phyloP scores from a whole-genome alignment of 345 rosid genomes.

The Hibiscus trionum region DNA sequence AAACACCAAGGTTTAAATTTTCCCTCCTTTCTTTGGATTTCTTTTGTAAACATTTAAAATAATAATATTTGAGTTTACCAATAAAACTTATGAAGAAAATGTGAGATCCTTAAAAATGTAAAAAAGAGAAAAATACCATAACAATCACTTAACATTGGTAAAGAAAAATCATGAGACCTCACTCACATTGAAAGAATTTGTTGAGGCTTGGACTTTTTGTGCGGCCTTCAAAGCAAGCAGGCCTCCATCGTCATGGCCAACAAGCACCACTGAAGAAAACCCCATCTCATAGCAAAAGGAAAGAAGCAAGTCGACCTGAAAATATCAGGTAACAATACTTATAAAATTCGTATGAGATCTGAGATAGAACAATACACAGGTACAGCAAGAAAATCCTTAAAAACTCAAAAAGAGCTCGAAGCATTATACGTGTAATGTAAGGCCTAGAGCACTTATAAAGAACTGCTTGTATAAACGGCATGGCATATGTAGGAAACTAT shows the following conservation, averaged over 20 bases:
- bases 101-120: neutral
- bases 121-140: neutral
- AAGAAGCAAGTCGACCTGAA: constrained; percentile 90
- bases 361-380: neutral
- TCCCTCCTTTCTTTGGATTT: neutral
- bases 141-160: neutral
- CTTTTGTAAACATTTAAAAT: neutral
- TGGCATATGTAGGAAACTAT: neutral
- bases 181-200: constrained; percentile 51
- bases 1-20: neutral
- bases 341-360: neutral
- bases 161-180: neutral
- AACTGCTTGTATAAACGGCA: neutral
- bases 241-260: constrained; percentile 98
- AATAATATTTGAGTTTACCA: no score
- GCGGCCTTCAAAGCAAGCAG: constrained; percentile 82
- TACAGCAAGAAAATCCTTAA: neutral
- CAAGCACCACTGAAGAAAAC: constrained; percentile 82
- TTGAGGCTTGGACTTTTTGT: constrained; percentile 49
- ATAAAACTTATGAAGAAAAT: no score
- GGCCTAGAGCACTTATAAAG: neutral
- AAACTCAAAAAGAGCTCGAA: neutral
- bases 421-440: neutral
- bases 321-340: constrained; percentile 6
- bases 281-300: constrained; percentile 89